Evolutionary conservation across 768 basidiomycete species (phyloP).

Genomic region (Amanita jacksonii): DNA sequence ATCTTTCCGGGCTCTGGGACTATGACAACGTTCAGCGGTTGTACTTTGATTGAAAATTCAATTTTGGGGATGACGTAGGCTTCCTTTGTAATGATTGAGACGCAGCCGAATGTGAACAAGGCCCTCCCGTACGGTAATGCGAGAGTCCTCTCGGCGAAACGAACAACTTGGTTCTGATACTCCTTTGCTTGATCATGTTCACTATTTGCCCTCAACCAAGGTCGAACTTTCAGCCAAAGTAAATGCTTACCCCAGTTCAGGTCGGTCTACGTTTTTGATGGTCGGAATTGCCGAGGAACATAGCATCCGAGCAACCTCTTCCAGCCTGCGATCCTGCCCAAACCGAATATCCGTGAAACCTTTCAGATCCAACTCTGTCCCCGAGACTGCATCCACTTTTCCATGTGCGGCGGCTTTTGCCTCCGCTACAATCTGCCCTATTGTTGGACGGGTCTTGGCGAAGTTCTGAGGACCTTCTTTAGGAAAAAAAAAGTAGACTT

Average conservation of each 20-base stretch:
- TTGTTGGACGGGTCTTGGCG: constrained; percentile 36
- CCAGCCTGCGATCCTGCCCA: constrained; percentile 79
- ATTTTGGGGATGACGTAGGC: constrained; percentile 73
- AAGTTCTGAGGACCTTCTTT: constrained; percentile 34
- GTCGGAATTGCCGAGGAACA: constrained; percentile 67
- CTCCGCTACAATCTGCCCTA: constrained; percentile 40
- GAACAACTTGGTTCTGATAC: constrained; percentile 70
- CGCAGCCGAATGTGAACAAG: constrained; percentile 84
- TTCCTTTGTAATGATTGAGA: constrained; percentile 66
- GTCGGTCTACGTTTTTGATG: constrained; percentile 55
- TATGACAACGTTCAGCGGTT: constrained; percentile 59
- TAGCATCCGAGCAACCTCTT: constrained; percentile 87
- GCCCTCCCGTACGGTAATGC: constrained; percentile 85
- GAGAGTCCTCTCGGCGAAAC: constrained; percentile 82
- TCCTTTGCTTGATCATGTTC: constrained; percentile 85
- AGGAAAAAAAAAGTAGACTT: constrained; percentile 5
- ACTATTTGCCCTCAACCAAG: constrained; percentile 33
- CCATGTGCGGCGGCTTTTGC: constrained; percentile 41
- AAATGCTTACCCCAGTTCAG: constrained; percentile 43
- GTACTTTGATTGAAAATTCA: constrained; percentile 65
- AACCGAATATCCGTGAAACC: constrained; percentile 82
- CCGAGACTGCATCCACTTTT: constrained; percentile 51
- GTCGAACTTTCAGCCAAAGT: too few species aligned
- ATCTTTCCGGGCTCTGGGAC: too few species aligned
- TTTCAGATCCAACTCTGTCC: constrained; percentile 62